phyloP scores from a whole-genome alignment of 208 protist species.

The Leptomonas seymouri region DNA sequence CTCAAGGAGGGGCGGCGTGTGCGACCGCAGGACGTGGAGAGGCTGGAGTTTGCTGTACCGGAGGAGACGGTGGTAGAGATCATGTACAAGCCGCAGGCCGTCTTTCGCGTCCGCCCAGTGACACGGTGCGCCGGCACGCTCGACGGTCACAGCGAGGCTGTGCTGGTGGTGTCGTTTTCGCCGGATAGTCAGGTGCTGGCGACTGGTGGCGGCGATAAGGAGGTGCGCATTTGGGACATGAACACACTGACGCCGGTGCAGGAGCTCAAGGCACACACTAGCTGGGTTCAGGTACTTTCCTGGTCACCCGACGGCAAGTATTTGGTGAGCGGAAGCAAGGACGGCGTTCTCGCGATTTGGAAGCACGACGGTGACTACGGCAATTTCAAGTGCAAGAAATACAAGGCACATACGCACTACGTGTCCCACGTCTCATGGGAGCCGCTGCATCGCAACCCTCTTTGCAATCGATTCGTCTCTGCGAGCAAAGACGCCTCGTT shows the following conservation, averaged over 20 bases:
- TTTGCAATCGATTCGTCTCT: constrained; percentile 88
- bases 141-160: constrained; percentile 95
- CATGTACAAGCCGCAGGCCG: constrained; percentile 95
- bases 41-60: constrained; percentile 72
- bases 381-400: constrained; percentile 74
- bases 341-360: constrained; percentile 95
- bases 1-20: constrained; percentile 85
- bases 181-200: constrained; percentile 95
- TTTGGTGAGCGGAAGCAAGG: constrained; percentile 94
- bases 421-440: constrained; percentile 97
- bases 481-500: constrained; percentile 94
- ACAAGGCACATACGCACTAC: constrained; percentile 95
- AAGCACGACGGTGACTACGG: constrained; percentile 73
- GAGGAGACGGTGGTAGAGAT: constrained; percentile 91
- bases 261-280: constrained; percentile 93
- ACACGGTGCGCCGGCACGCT: constrained; percentile 94
- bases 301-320: constrained; percentile 96
- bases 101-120: constrained; percentile 96
- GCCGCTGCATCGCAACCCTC: constrained; percentile 91
- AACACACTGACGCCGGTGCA: constrained; percentile 93
- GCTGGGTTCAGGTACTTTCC: constrained; percentile 96
- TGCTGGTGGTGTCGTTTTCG: constrained; percentile 94
- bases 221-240: constrained; percentile 98
- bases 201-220: constrained; percentile 96
- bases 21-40: constrained; percentile 77